Evolutionary conservation across 306 rosid genomes (phyloP), one percentile per base, ranked within the genome.

Genomic region (Prunus armeniaca): DNA sequence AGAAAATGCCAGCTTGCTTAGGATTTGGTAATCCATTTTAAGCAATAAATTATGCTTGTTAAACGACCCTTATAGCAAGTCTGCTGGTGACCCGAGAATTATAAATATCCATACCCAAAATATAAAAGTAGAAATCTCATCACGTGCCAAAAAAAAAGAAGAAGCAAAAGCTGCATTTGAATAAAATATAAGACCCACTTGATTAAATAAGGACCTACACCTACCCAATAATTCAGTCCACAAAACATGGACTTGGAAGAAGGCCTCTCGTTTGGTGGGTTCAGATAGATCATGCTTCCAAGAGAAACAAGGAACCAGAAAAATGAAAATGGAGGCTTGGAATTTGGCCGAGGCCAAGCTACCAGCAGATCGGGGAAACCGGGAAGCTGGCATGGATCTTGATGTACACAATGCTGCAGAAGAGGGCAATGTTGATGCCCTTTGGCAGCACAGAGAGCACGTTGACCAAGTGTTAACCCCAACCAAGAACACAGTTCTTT

Each of bases 401-500:
- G 13, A 14, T 18, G 19, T 25, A 5, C 24, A 11, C 58, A 49
- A 49, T 9, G 73, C 24, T 3, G 73, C 73, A 15, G 17, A 6
- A 15, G 41, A 14, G 1, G 61, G 61, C 18, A 12, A 70, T 19
- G 4, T 27, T 0, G 13, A 70, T 11, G 47, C 15, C 28, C 63
- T 52, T 28, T 1, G 10, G 24, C 6, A 10, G 4, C 25, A 28
- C 0, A 18, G 27, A 4, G 6, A 25, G 6, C 25, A 17, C 0
- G 49, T 52, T 11, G 41, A 4, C n/a, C 27, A 11, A 52, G 1
- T 28, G 0, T 52, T 70, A 47, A 70, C 74, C 17, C 73, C 73
- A 52, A 69, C 41, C 28, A 69, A 64, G 3, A 43, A 55, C 76
- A 81, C 80, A 9, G 32, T 75, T 45, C 84, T 41, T 67, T 24